Evolutionary conservation across 192 early-diverging fungal genomes (phyloP).

Genomic region (Haplosporangium gracile): DNA sequence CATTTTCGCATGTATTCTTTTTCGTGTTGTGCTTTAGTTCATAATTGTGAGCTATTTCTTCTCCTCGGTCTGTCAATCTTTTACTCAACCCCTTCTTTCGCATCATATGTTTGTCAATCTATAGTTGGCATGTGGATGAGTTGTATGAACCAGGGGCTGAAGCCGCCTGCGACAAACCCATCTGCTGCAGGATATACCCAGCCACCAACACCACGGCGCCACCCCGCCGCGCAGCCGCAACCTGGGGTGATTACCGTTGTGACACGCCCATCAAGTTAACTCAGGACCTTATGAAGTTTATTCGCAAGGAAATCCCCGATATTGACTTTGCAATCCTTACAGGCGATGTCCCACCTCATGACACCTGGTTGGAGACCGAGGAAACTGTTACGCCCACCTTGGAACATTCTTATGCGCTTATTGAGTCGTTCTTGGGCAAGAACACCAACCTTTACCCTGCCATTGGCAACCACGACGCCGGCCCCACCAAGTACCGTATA

Average conservation of each 20-base stretch:
- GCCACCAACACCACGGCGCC: constrained; percentile 22
- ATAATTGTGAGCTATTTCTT: neutral
- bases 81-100: neutral
- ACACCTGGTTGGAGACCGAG: constrained; percentile 61
- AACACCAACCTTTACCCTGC: constrained; percentile 52
- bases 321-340: constrained; percentile 63
- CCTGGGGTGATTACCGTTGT: constrained; percentile 62
- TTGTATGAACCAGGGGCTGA: constrained; percentile 47
- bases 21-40: neutral
- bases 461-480: constrained; percentile 69
- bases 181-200: constrained; percentile 58
- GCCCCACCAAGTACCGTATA: constrained; percentile 46
- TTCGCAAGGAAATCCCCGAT: constrained; percentile 38
- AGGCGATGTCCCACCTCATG: constrained; percentile 67
- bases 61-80: neutral
- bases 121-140: constrained; percentile 21
- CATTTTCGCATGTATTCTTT: neutral
- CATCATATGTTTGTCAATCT: neutral
- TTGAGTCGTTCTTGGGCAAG: constrained; percentile 35
- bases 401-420: constrained; percentile 34
- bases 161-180: constrained; percentile 55
- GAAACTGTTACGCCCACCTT: constrained; percentile 46
- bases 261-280: constrained; percentile 61
- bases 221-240: constrained; percentile 7
- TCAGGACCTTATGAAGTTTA: constrained; percentile 54